Conservation (phyloP, 2,329 filamentous ascomycete genomes). For the Fusarium sulawesiense region DNA sequence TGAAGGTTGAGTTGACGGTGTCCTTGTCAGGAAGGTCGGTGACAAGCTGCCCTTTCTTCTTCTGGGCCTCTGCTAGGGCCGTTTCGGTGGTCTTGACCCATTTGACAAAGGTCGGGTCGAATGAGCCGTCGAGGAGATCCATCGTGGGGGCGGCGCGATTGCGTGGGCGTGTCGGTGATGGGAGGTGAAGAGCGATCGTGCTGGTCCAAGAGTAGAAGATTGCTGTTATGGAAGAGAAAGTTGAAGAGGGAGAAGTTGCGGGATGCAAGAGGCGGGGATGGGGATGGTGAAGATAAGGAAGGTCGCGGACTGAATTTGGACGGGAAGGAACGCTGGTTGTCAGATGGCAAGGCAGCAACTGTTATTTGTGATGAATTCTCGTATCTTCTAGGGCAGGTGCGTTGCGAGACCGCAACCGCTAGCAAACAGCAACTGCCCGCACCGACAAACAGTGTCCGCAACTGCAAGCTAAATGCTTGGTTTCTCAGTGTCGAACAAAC, state of each 20-base stretch:
- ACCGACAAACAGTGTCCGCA: not conserved
- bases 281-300: not conserved
- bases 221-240: not conserved
- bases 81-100: not conserved
- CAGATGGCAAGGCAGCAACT: not conserved
- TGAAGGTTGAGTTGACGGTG: not conserved
- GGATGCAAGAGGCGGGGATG: not conserved
- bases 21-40: not conserved
- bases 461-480: not conserved
- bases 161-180: too few relatives aligned
- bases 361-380: not conserved
- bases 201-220: not conserved
- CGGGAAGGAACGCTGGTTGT: not conserved
- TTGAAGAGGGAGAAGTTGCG: not conserved
- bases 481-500: not conserved
- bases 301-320: not conserved
- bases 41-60: conserved; percentile 14
- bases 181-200: rapidly evolving
- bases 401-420: not conserved
- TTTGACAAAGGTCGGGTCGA: not conserved
- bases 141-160: not conserved
- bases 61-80: not conserved
- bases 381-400: not conserved
- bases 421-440: not conserved
- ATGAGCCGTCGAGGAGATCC: not conserved